Evolutionary conservation across 2,329 filamentous ascomycete genomes (phyloP), one percentile per base, ranked within the genome.

Genomic region (Colletotrichum musae): DNA sequence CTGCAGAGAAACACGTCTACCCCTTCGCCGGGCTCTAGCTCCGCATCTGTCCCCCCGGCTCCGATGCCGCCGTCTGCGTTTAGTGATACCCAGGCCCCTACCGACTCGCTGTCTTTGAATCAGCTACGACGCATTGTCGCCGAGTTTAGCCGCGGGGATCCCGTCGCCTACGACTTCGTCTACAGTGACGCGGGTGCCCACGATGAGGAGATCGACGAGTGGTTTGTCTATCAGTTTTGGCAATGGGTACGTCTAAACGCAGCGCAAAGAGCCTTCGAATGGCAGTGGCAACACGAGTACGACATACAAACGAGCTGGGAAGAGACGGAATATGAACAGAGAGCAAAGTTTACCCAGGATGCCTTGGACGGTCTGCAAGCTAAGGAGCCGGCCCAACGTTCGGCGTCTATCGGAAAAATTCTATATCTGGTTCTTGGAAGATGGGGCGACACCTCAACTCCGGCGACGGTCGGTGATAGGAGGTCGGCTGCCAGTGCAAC

Each of bases 191-290:
- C 88, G 64, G 91, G 91, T 24, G 84, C 89, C 0, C 92, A 97
- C 74, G 90, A 93, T 18, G 94, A 96, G 72, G 96, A 99, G 83
- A 86, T 99, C 56, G 94, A 98, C 78, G 96, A 99, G 82, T 99
- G 96, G 96, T 99, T 99, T 80, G 91, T 92, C 61, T 98, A 98
- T 81, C 92, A 93, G 74, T 91, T 94, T 71, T 93, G 93, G 80
- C 95, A 98, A 78, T 93, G 93, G 82, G 87, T 92, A 54, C 91
- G 95, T 75, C 85, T 98, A 57, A 88, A 93, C 61, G 89, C 91
- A 61, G 91, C 93, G 21, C 93, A 93, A 76, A 86, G 89, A 45
- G 90, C 91, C 2, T 98, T 97, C 76, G 89, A 94, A 72, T 88
- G 89, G 77, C 88, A 91, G 76, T 97, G 93, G 93, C 82, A 87